Evolutionary conservation across 805 yeast species (phyloP).

Genomic region (Pichia cephalocereana): DNA sequence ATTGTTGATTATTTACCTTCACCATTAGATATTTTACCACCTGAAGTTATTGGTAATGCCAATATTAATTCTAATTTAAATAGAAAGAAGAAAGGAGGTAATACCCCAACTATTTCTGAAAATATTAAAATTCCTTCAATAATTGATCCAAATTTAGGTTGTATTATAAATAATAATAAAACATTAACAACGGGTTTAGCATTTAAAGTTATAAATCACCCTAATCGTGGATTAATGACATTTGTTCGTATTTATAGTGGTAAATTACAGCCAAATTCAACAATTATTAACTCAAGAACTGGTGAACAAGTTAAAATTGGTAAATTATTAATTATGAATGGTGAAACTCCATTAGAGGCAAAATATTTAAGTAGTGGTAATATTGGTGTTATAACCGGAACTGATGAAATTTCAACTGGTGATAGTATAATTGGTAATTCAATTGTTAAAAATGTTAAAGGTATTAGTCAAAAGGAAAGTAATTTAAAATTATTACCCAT

Average conservation of each 20-base stretch:
- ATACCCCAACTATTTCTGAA: not conserved
- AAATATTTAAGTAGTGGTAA: slow-evolving; percentile 59
- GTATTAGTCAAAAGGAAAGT: slow-evolving; percentile 28
- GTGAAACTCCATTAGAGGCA: slow-evolving; percentile 74
- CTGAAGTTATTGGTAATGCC: slow-evolving; percentile 34
- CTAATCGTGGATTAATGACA: slow-evolving; percentile 71
- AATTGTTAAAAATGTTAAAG: slow-evolving; percentile 32
- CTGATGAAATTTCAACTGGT: slow-evolving; percentile 74
- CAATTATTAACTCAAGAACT: slow-evolving; percentile 59
- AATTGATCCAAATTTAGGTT: slow-evolving; percentile 36
- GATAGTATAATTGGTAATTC: slow-evolving; percentile 73
- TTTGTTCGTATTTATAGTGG: slow-evolving; percentile 89
- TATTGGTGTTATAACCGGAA: slow-evolving; percentile 82
- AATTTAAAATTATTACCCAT: slow-evolving; percentile 62
- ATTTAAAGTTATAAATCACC: slow-evolving; percentile 84
- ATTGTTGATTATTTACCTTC: slow-evolving; percentile 71
- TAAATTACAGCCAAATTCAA: slow-evolving; percentile 49
- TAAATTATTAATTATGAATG: slow-evolving; percentile 76
- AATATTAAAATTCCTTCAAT: slow-evolving; percentile 21
- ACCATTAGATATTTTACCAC: slow-evolving; percentile 55
- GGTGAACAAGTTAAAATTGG: slow-evolving; percentile 58
- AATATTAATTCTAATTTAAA: slow-evolving; percentile 11
- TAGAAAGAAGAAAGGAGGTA: slow-evolving; percentile 12
- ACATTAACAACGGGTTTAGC: slow-evolving; percentile 71
- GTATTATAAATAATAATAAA: slow-evolving; percentile 47